Conservation (phyloP, 768 basidiomycete species). For the Phanerochaete carnosa region DNA sequence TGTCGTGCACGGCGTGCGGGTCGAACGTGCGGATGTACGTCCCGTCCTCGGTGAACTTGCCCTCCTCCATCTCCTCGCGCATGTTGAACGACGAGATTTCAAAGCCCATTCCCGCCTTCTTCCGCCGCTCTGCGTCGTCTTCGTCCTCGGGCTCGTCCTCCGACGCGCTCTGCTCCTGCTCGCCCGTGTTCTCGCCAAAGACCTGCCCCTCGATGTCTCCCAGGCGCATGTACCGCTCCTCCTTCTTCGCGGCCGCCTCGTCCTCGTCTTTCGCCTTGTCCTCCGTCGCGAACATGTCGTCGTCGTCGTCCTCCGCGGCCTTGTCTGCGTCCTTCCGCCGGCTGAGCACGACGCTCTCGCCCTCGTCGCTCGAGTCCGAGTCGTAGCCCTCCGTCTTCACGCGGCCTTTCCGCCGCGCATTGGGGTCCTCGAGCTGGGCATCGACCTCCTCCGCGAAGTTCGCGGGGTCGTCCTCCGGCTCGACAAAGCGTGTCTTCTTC, state of each 20-base stretch:
- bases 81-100: conserved; percentile 97
- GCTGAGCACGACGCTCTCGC: conserved; percentile 88
- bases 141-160: conserved; percentile 61
- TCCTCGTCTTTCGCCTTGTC: conserved; percentile 53
- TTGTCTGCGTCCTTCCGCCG: conserved; percentile 49
- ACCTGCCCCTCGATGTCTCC: conserved; percentile 98
- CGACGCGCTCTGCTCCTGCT: conserved; percentile 39
- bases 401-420: conserved; percentile 60
- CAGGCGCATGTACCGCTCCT: conserved; percentile 74
- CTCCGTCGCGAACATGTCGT: conserved; percentile 78
- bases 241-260: conserved; percentile 43
- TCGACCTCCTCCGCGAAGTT: conserved; percentile 81
- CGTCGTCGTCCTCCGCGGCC: conserved; percentile 49
- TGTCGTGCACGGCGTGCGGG: conserved; percentile 88
- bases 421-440: conserved; percentile 64
- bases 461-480: conserved; percentile 69
- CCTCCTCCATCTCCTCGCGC: conserved; percentile 98
- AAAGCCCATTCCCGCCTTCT: conserved; percentile 89
- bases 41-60: conserved; percentile 94
- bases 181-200: conserved; percentile 55
- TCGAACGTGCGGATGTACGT: conserved; percentile 83
- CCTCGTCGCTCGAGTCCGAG: conserved; percentile 92
- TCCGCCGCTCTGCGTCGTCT: conserved; percentile 70
- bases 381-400: conserved; percentile 89
- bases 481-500: conserved; percentile 79